Evolutionary conservation across 768 basidiomycete genomes (phyloP).

Genomic region (Leucosporidium creatinivorum): DNA sequence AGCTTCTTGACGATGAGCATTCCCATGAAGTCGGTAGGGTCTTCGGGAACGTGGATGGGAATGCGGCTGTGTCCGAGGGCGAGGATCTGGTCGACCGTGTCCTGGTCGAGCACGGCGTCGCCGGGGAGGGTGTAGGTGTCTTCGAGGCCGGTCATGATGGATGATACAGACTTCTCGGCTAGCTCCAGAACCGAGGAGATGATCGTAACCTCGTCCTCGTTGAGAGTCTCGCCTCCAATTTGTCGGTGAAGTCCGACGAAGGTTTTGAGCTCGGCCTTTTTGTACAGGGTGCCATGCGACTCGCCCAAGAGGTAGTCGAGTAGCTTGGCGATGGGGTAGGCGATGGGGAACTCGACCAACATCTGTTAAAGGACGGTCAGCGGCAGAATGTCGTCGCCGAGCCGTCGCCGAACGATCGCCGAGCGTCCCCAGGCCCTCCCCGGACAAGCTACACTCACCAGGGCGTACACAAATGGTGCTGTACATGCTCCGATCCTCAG

Average conservation of each 20-base stretch:
- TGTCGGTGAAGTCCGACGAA: constrained; percentile 46
- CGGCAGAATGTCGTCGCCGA: too few relatives aligned
- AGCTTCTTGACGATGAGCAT: constrained; percentile 55
- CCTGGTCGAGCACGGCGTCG: constrained; percentile 71
- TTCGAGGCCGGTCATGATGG: constrained; percentile 76
- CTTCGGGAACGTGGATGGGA: constrained; percentile 69
- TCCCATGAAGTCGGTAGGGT: constrained; percentile 66
- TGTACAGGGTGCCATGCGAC: constrained; percentile 51
- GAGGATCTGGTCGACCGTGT: constrained; percentile 58
- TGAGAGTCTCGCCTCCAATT: constrained; percentile 43
- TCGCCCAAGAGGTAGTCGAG: constrained; percentile 74
- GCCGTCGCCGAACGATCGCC: too few relatives aligned
- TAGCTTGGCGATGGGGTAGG: constrained; percentile 61
- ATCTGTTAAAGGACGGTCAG: constrained; percentile 11
- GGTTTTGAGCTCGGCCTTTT: constrained; percentile 44
- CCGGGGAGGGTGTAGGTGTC: constrained; percentile 74
- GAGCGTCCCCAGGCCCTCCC: too few relatives aligned
- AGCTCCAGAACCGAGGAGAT: constrained; percentile 35
- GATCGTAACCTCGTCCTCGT: constrained; percentile 45
- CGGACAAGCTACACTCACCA: constrained; percentile 61
- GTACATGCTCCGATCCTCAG: constrained; percentile 71
- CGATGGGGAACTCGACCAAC: constrained; percentile 52
- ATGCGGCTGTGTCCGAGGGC: constrained; percentile 60
- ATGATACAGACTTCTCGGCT: constrained; percentile 49
- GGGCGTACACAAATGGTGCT: constrained; percentile 60